Conservation (phyloP, 176 grass and related monocot species). For the Coix lacrymajobi region DNA sequence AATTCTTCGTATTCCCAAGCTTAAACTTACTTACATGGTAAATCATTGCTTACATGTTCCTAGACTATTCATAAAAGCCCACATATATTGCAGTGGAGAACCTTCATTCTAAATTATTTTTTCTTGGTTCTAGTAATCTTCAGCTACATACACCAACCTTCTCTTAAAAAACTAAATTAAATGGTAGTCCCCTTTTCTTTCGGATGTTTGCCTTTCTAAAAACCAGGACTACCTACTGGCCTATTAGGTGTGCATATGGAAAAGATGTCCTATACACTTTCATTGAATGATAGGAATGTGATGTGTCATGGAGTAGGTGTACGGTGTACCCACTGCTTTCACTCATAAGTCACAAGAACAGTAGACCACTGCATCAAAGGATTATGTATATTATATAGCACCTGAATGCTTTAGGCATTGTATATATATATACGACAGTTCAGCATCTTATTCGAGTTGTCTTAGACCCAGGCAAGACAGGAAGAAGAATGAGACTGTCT, state of each 20-base stretch:
- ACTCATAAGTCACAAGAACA: not conserved
- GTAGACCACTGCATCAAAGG: not conserved
- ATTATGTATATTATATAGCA: constrained; percentile 6
- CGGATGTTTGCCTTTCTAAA: not conserved
- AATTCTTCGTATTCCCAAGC: not conserved
- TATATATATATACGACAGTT: not conserved
- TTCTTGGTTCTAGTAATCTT: not conserved
- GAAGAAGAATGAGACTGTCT: not conserved
- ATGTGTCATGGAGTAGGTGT: not conserved
- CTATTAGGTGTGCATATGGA: not conserved
- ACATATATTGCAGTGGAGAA: not conserved
- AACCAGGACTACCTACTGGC: not conserved
- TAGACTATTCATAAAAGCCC: not conserved
- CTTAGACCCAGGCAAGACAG: not conserved
- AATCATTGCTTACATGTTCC: not conserved
- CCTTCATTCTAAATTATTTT: not conserved
- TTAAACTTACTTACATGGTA: not conserved
- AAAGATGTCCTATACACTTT: not conserved
- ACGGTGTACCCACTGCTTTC: not conserved
- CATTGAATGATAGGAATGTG: not conserved
- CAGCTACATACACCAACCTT: not conserved
- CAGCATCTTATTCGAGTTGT: not conserved
- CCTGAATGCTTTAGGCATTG: not conserved
- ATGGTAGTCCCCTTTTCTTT: not conserved
- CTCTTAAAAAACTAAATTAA: not conserved